Evolutionary conservation across 441 rosid species (phyloP).

Genomic region (Melastoma candidum): DNA sequence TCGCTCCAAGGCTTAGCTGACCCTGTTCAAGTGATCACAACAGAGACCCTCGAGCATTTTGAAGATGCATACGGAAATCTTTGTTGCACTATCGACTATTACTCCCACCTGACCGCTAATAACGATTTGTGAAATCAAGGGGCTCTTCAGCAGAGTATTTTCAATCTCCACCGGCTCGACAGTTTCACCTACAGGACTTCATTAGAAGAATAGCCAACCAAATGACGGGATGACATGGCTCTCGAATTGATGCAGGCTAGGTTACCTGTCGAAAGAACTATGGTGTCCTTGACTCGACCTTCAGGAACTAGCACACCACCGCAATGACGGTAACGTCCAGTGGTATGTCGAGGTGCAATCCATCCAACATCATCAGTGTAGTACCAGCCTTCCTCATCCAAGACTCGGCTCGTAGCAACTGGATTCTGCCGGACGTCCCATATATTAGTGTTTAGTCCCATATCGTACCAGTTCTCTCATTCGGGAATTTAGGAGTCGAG

Average conservation of each 20-base stretch:
- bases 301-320: slow-evolving; percentile 83
- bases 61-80: too few species aligned
- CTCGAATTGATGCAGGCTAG: too few species aligned
- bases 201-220: too few species aligned
- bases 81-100: not conserved
- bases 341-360: slow-evolving; percentile 75
- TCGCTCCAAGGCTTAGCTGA: slow-evolving; percentile 85
- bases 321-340: slow-evolving; percentile 64
- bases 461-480: not conserved
- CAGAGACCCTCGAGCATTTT: too few species aligned
- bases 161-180: slow-evolving; percentile 87
- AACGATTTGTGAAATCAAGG: slow-evolving; percentile 69
- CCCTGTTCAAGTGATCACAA: slow-evolving; percentile 29
- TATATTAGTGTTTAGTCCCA: too few species aligned
- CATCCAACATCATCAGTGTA: slow-evolving; percentile 90
- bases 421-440: too few species aligned
- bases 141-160: slow-evolving; percentile 86
- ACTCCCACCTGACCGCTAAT: slow-evolving; percentile 76
- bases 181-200: slow-evolving; percentile 55
- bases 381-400: slow-evolving; percentile 80
- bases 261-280: slow-evolving; percentile 88
- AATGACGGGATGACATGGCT: too few species aligned
- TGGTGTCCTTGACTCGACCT: slow-evolving; percentile 98
- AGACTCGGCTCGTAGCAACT: slow-evolving; percentile 53
- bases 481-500: not conserved